Base-by-base conservation (phyloP, 768 basidiomycete species). In the Clitopilus passeckerianus region DNA sequence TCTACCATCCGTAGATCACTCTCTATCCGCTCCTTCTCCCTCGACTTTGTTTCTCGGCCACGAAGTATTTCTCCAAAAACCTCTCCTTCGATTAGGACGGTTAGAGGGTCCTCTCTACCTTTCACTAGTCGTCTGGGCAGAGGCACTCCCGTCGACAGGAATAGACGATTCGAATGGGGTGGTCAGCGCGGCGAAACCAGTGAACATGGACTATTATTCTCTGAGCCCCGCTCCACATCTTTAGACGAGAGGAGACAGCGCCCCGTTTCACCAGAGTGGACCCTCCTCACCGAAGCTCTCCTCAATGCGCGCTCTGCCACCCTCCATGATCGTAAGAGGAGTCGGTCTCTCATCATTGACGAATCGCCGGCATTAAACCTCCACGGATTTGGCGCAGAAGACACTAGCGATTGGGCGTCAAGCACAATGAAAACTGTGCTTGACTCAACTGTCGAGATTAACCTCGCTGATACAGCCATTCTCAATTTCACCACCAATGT, bases 1-100 rank as follows among this genome's bases (percentile, higher is more conserved):
- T 50, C 46, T 7, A 50, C 46, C 22, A n/a, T 50, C 12, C 46
- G 18, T 18, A 2, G 46, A 20, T 10, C 46, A 5, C 22, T 50
- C 2, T 50, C 46, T 10, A 50, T 50, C 20, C 18, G 46, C 10
- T 50, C 46, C 18, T 23, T 50, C 46, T 18, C 46, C 3, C 22
- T 22, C 10, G 22, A 50, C 46, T 12, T 50, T 10, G 5, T 16
- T 16, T 22, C 20, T 18, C 22, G 46, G 4, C 46, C 46, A 10
- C 46, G 46, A 18, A 50, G 46, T 12, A 23, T 50, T n/a, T 50
- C 46, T 5, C 46, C 46, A 12, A 50, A 50, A n/a, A 3, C 46
- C 12, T 63, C 69, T 20, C 54, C 61, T 30, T 54, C 54, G 6
- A 53, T 57, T 18, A 41, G 35, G 33, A 57, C 22, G 18, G 35